Conservation (phyloP, 2,329 filamentous ascomycete genomes). For the Rhinocladiella mackenziei region DNA sequence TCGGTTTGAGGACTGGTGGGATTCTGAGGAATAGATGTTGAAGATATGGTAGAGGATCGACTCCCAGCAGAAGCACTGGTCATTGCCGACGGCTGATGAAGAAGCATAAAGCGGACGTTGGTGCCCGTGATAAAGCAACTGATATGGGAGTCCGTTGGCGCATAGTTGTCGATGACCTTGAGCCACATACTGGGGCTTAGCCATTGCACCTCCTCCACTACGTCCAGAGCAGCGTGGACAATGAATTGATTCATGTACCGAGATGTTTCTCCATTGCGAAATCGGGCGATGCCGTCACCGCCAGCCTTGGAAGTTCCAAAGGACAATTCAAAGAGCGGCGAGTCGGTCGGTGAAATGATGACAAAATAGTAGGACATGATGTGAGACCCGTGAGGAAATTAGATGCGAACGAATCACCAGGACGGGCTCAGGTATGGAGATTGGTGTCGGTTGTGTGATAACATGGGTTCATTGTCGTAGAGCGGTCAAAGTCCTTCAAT, state of each 20-base stretch:
- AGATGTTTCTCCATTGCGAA: slow-evolving; percentile 69
- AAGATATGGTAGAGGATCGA: slow-evolving; percentile 41
- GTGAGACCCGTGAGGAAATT: neutral
- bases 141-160: slow-evolving; percentile 76
- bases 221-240: slow-evolving; percentile 86
- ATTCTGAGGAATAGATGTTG: slow-evolving; percentile 73
- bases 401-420: neutral
- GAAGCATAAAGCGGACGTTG: slow-evolving; percentile 89
- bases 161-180: slow-evolving; percentile 94
- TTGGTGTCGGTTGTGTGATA: neutral
- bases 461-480: no score
- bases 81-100: slow-evolving; percentile 69
- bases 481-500: neutral
- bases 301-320: slow-evolving; percentile 96
- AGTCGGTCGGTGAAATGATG: slow-evolving; percentile 92
- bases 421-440: neutral
- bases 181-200: slow-evolving; percentile 84
- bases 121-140: slow-evolving; percentile 90
- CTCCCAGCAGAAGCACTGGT: slow-evolving; percentile 33
- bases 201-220: slow-evolving; percentile 97
- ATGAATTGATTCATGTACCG: slow-evolving; percentile 97
- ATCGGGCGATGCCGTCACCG: slow-evolving; percentile 86
- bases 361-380: slow-evolving; percentile 97
- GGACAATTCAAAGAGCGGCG: slow-evolving; percentile 92
- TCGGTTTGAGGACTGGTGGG: slow-evolving; percentile 86